Conservation (phyloP, 257 asterid genomes). For the Ophiorrhiza pumila region DNA sequence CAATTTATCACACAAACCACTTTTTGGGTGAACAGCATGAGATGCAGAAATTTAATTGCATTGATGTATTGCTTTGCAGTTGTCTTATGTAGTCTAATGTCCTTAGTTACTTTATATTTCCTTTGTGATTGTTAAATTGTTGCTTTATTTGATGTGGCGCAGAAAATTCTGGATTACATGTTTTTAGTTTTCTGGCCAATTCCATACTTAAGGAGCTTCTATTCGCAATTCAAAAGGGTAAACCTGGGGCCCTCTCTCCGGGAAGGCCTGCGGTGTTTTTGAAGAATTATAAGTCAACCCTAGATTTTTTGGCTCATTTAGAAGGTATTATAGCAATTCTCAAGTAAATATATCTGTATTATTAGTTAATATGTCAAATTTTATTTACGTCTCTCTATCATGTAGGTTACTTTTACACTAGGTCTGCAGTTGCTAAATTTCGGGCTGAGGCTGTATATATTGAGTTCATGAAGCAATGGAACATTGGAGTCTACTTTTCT, state of each 20-base stretch:
- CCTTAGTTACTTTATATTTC: no score
- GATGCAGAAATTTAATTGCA: background rate
- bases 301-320: constrained; percentile 76
- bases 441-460: constrained; percentile 72
- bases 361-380: background rate
- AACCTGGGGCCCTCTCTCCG: constrained; percentile 93
- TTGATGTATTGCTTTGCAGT: constrained; percentile 1
- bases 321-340: constrained; percentile 60
- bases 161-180: constrained; percentile 97
- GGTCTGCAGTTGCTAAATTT: constrained; percentile 63
- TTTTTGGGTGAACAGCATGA: background rate
- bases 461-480: constrained; percentile 96
- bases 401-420: constrained; percentile 73
- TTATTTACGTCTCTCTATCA: constrained; percentile 8
- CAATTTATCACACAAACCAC: background rate
- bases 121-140: constrained; percentile 15
- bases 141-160: constrained; percentile 28
- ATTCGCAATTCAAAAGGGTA: constrained; percentile 79
- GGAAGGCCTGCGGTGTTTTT: constrained; percentile 91
- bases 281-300: constrained; percentile 83
- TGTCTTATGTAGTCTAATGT: background rate
- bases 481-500: constrained; percentile 85
- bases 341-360: background rate
- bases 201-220: constrained; percentile 90
- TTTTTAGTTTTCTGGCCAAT: constrained; percentile 88